Base-by-base conservation (phyloP, 2,329 filamentous ascomycete species). In the Nectriaceae sp. region DNA sequence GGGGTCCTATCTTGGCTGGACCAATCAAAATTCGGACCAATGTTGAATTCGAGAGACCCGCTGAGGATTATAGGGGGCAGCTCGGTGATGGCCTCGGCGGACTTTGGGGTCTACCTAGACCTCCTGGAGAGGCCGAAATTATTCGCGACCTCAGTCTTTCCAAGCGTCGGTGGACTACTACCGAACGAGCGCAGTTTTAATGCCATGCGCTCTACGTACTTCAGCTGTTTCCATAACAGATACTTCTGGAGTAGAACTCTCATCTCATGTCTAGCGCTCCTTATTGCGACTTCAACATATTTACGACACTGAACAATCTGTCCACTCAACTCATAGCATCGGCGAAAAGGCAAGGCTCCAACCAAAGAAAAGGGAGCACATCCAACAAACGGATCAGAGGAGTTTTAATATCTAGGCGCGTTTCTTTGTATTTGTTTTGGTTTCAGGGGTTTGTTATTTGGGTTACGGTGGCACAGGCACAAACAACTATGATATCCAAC, bases 141-240 rank as follows among this genome's bases (percentile, higher is more conserved):
- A 65, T 71, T 22, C 68, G 75, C 5, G 79, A 82, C 47, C 48
- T 72, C 47, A 73, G 69, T 26, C 67, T 71, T 18, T 67, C 71
- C 2, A 83, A 82, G 65, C 65, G 79, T 43, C 70, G 79, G 20
- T 83, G 80, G 80, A 81, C 79, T 19, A 73, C 82, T 4, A 80
- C 73, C 39, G 79, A 83, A 56, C 71, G 67, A 46, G 61, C 57
- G 40, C 63, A 49, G 50, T 21, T 20, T 5, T 22, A 46, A 31
- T 16, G 33, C 8, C 11, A 36, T 36, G 13, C 24, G 24, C n/a
- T n/a, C n/a, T n/a, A n/a, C n/a, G n/a, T n/a, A n/a, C n/a, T n/a
- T n/a, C n/a, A n/a, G n/a, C n/a, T n/a, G n/a, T n/a, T n/a, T n/a
- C n/a, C n/a, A n/a, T n/a, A n/a, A n/a, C n/a, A n/a, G n/a, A n/a